phyloP scores from a whole-genome alignment of 495 filamentous ascomycete species.

The Xylaria bambusicola region DNA sequence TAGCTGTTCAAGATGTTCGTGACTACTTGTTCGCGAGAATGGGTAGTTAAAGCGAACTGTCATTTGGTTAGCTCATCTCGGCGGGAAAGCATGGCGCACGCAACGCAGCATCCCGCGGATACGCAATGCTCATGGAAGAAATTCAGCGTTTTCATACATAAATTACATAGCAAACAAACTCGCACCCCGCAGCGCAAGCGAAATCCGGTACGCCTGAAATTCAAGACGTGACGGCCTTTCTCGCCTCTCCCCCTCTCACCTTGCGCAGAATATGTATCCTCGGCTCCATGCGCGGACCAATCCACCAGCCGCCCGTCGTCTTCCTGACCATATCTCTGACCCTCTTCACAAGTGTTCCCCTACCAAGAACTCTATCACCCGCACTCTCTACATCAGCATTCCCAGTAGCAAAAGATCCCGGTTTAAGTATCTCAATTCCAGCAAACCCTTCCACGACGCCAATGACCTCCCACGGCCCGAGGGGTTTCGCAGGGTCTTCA shows the following conservation, averaged over 20 bases:
- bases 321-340: slow-evolving; percentile 33
- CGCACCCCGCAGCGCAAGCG: too few species aligned
- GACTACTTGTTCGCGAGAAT: too few species aligned
- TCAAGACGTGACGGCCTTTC: slow-evolving; percentile 30
- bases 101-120: too few species aligned
- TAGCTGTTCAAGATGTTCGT: too few species aligned
- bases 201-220: too few species aligned
- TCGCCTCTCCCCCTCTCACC: slow-evolving; percentile 36
- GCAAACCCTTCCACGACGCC: slow-evolving; percentile 69
- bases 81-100: too few species aligned
- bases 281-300: slow-evolving; percentile 61
- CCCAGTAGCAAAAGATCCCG: slow-evolving; percentile 26
- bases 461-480: slow-evolving; percentile 70
- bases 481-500: slow-evolving; percentile 58
- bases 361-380: slow-evolving; percentile 35
- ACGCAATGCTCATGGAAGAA: too few species aligned
- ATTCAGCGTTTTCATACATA: too few species aligned
- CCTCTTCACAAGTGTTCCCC: slow-evolving; percentile 31
- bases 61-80: too few species aligned
- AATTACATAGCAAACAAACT: too few species aligned
- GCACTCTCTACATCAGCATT: slow-evolving; percentile 33
- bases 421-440: slow-evolving; percentile 66
- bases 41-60: too few species aligned
- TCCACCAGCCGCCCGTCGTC: slow-evolving; percentile 63
- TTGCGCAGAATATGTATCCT: slow-evolving; percentile 59